Evolutionary conservation across 1,139 yeast species (phyloP).

Genomic region (Protomyces inundatus): DNA sequence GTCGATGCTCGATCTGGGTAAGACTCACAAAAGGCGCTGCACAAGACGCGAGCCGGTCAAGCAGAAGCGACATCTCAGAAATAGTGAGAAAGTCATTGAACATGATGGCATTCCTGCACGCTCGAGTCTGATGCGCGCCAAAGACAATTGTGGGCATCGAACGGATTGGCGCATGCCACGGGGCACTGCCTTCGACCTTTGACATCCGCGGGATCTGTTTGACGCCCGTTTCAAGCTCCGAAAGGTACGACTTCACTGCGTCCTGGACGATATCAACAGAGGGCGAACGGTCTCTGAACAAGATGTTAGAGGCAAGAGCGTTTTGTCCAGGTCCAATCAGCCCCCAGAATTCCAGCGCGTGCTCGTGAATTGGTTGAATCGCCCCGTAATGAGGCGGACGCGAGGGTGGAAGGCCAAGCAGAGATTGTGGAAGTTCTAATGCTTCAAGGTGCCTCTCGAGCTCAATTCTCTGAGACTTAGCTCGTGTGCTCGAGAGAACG

Average conservation of each 20-base stretch:
- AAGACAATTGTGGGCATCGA: neutral
- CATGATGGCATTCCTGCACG: conserved; percentile 4
- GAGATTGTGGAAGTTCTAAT: neutral
- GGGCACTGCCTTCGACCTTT: neutral
- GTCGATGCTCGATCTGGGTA: neutral
- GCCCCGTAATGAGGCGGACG: neutral
- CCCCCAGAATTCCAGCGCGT: neutral
- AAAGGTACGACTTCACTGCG: neutral
- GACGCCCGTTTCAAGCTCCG: neutral
- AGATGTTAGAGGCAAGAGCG: no score
- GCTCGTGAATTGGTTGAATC: neutral
- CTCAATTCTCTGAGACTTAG: neutral
- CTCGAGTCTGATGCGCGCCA: neutral
- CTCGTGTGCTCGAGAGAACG: neutral
- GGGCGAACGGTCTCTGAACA: neutral
- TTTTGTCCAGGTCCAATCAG: neutral
- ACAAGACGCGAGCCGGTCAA: neutral
- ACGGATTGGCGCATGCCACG: neutral
- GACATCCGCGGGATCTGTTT: neutral
- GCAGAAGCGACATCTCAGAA: neutral
- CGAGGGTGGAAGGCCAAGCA: neutral
- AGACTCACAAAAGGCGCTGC: neutral
- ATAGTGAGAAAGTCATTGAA: neutral
- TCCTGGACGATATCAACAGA: neutral
- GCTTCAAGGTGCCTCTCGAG: neutral